phyloP scores from a whole-genome alignment of 108 stramenopile species.

The Skeletonema potamos region DNA sequence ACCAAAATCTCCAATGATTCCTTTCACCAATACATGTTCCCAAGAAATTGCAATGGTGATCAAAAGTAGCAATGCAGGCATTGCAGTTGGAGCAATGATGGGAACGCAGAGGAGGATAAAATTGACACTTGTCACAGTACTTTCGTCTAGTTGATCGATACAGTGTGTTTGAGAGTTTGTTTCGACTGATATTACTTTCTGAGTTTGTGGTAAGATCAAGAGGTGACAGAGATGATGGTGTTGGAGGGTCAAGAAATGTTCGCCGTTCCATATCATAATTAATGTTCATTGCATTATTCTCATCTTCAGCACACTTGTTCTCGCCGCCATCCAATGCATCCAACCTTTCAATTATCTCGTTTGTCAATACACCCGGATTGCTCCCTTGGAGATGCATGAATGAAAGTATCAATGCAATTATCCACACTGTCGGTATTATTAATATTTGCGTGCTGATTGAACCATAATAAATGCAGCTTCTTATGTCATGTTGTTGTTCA shows the following conservation, averaged over 20 bases:
- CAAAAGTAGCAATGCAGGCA: slow-evolving; percentile 83
- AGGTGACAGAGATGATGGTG: not conserved
- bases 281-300: not conserved
- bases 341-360: slow-evolving; percentile 14
- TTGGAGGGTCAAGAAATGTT: slow-evolving; percentile 33
- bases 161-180: slow-evolving; percentile 1
- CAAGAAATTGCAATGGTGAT: slow-evolving; percentile 87
- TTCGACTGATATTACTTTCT: not conserved
- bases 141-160: slow-evolving; percentile 49
- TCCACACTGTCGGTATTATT: not conserved
- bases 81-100: slow-evolving; percentile 84
- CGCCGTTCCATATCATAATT: slow-evolving; percentile 22
- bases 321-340: not conserved
- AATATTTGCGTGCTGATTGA: slow-evolving; percentile 4
- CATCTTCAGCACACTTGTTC: not conserved
- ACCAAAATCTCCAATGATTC: slow-evolving; percentile 90
- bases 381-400: slow-evolving; percentile 39
- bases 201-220: not conserved
- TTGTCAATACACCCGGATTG: slow-evolving; percentile 38
- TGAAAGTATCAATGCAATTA: not conserved
- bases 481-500: not conserved
- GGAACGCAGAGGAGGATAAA: slow-evolving; percentile 78
- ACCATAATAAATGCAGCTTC: not conserved
- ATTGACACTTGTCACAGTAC: slow-evolving; percentile 44
- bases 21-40: slow-evolving; percentile 89